Percentiles rank a stretch among this genome's conserved stretches.
These are phyloP conservation scores for Penicillium aurantiogriseum DNA, from an alignment of 2,329 filamentous ascomycete genomes.

Conservation along the genomic window DNA sequence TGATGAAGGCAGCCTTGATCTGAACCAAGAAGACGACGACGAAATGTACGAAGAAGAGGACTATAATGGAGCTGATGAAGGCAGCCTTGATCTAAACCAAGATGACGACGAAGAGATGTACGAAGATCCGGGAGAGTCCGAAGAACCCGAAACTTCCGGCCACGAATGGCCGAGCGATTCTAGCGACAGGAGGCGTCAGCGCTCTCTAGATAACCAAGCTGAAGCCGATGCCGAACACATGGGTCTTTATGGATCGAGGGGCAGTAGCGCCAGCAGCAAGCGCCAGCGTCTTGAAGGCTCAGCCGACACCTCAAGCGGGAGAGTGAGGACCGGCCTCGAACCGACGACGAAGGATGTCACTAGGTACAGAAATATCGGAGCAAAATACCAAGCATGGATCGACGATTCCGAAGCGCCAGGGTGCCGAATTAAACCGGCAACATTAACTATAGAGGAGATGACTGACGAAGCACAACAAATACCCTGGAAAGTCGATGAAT, in stretches of 20 bases:
- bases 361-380: neutral
- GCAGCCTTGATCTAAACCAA: neutral
- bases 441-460: neutral
- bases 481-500: neutral
- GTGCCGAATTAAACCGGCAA: neutral
- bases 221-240: neutral
- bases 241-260: neutral
- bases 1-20: neutral
- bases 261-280: neutral
- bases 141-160: neutral
- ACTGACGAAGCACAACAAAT: neutral
- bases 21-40: neutral
- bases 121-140: neutral
- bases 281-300: neutral
- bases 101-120: neutral
- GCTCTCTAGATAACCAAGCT: neutral
- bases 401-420: neutral
- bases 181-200: neutral
- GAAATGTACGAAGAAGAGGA: neutral
- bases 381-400: conserved; percentile 1
- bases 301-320: neutral
- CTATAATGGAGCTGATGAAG: neutral
- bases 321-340: neutral
- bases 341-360: neutral
- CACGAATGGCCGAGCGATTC: neutral